phyloP scores from a whole-genome alignment of 2,329 filamentous ascomycete genomes.

The Colletotrichum sp. region DNA sequence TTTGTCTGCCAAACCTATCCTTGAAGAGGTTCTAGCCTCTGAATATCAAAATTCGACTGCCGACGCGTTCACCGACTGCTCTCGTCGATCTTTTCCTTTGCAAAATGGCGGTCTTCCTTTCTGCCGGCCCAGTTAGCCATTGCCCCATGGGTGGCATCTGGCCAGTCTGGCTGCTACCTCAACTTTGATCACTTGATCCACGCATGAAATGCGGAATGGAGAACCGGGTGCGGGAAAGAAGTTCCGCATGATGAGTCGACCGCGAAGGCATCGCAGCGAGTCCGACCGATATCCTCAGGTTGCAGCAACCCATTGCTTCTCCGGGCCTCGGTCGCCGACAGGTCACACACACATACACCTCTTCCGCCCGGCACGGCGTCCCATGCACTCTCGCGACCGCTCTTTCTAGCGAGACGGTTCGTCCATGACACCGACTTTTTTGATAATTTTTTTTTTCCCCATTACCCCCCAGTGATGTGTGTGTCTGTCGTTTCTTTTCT shows the following conservation, averaged over 20 bases:
- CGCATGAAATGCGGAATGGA: background rate
- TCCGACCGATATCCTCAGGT: background rate
- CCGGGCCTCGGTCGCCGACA: background rate
- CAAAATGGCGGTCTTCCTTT: background rate
- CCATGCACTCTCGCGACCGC: background rate
- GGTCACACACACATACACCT: background rate
- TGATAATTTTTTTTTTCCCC: background rate
- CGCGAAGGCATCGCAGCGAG: background rate
- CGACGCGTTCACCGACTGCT: background rate
- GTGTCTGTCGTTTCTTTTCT: constrained; percentile 4
- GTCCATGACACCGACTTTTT: background rate
- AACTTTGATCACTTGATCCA: background rate
- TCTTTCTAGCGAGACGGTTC: background rate
- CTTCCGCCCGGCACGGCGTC: background rate
- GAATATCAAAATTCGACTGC: constrained; percentile 9
- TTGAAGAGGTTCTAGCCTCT: background rate
- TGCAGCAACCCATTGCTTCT: constrained; percentile 7
- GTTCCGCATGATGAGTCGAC: background rate
- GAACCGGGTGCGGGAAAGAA: background rate
- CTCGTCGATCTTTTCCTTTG: background rate
- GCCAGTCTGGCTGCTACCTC: background rate
- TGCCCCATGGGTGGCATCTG: background rate
- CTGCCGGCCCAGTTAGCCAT: background rate
- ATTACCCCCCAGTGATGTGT: background rate
- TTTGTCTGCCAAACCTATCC: background rate